Conservation (phyloP, 73 alveolate species). For the Paramecium sonneborni region DNA sequence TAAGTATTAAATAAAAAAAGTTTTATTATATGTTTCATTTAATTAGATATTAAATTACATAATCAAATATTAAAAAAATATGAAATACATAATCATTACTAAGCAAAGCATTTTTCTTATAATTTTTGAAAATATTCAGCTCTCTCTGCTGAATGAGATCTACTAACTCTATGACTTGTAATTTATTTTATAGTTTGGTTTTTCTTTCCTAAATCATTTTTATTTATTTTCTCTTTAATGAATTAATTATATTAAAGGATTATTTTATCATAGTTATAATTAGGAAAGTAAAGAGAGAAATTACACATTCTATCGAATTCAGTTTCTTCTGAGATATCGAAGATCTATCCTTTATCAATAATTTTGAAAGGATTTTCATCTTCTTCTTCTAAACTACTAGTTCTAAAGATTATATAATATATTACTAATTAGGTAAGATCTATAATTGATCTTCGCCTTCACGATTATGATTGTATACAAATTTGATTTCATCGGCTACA, state of each 20-base stretch:
- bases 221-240: not conserved
- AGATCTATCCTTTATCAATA: not conserved
- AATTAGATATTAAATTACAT: not conserved
- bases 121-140: conserved; percentile 41
- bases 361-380: not conserved
- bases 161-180: not conserved
- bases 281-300: not conserved
- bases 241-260: not conserved
- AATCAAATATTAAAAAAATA: too few species aligned
- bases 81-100: not conserved
- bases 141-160: conserved; percentile 46
- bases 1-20: not conserved
- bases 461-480: not conserved
- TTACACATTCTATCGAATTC: not conserved
- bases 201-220: not conserved
- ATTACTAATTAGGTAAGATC: not conserved
- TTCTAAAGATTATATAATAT: not conserved
- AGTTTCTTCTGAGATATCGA: not conserved
- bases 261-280: conserved; percentile 25
- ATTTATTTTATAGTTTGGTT: not conserved
- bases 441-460: not conserved
- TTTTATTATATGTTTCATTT: not conserved
- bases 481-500: conserved; percentile 26
- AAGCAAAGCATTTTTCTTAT: not conserved
- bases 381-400: not conserved